Evolutionary conservation across 2,329 filamentous ascomycete species (phyloP).

Genomic region (Pseudopyrenochaeta lycopersici): DNA sequence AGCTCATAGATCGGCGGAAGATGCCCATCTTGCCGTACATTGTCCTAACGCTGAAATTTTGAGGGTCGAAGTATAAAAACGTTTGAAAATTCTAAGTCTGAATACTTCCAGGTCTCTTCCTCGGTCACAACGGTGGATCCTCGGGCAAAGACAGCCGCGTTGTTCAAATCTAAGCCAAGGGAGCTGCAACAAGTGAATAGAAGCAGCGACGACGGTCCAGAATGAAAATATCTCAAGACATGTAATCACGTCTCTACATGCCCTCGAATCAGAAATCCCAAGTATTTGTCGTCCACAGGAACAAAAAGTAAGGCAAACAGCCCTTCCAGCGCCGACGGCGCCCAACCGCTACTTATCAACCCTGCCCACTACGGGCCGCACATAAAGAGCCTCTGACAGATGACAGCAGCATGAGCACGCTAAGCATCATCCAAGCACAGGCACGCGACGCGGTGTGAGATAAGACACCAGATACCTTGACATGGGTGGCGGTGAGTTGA

Average conservation of each 20-base stretch:
- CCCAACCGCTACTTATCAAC: not conserved
- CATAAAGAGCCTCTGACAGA: not conserved
- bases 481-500: not conserved
- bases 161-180: no score
- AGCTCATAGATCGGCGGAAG: conserved; percentile 24
- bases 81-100: no score
- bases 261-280: no score
- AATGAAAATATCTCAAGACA: no score
- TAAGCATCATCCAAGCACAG: conserved; percentile 9
- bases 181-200: no score
- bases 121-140: no score
- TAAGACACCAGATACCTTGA: not conserved
- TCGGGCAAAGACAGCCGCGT: no score
- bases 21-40: conserved; percentile 11
- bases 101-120: no score
- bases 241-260: no score
- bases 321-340: not conserved
- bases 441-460: conserved; percentile 1
- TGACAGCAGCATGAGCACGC: conserved; percentile 9
- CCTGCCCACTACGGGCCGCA: not conserved
- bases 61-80: no score
- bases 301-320: not conserved
- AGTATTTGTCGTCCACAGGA: not conserved
- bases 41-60: no score
- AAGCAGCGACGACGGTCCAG: no score